These are phyloP conservation scores for Phanerodontia chrysosporium DNA, from an alignment of 768 basidiomycete species.

Conservation along the genomic window DNA sequence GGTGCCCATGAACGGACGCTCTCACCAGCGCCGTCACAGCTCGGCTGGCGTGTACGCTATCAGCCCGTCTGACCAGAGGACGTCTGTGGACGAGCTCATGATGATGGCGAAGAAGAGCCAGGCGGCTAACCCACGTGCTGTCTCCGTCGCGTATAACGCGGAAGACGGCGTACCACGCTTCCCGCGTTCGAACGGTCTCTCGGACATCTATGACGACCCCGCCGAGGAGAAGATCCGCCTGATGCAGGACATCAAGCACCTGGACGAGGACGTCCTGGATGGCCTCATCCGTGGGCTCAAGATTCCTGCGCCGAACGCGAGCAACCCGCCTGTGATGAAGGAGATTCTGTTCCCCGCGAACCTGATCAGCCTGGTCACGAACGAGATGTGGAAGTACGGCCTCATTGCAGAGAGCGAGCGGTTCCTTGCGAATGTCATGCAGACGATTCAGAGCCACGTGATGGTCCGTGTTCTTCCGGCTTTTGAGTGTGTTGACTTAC, in stretches of 20 bases:
- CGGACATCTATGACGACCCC: slow-evolving; percentile 82
- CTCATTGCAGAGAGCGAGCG: slow-evolving; percentile 95
- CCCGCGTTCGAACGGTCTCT: slow-evolving; percentile 56
- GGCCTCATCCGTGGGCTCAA: slow-evolving; percentile 89
- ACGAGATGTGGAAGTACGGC: slow-evolving; percentile 99
- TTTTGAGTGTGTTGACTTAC: slow-evolving; percentile 2
- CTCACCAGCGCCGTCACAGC: slow-evolving; percentile 82
- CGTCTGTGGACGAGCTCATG: slow-evolving; percentile 77
- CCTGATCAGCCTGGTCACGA: slow-evolving; percentile 94
- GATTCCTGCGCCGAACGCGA: slow-evolving; percentile 86
- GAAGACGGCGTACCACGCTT: slow-evolving; percentile 69
- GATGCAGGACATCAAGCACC: slow-evolving; percentile 82
- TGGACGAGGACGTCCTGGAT: slow-evolving; percentile 92
- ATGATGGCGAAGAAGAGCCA: slow-evolving; percentile 68
- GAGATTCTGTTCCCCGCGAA: slow-evolving; percentile 99
- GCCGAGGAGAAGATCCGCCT: slow-evolving; percentile 93
- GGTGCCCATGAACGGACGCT: slow-evolving; percentile 32
- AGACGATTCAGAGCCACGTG: slow-evolving; percentile 93
- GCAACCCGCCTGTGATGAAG: slow-evolving; percentile 90
- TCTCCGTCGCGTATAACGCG: slow-evolving; percentile 84
- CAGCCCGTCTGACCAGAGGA: slow-evolving; percentile 57
- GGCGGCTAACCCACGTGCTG: slow-evolving; percentile 72
- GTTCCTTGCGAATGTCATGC: slow-evolving; percentile 98
- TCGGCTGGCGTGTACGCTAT: slow-evolving; percentile 75
- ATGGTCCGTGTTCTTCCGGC: slow-evolving; percentile 66